Percentiles rank a stretch among this genome's conserved stretches.
phyloP scores from a whole-genome alignment of 805 yeast species.

The Tetrapisispora iriomotensis region DNA sequence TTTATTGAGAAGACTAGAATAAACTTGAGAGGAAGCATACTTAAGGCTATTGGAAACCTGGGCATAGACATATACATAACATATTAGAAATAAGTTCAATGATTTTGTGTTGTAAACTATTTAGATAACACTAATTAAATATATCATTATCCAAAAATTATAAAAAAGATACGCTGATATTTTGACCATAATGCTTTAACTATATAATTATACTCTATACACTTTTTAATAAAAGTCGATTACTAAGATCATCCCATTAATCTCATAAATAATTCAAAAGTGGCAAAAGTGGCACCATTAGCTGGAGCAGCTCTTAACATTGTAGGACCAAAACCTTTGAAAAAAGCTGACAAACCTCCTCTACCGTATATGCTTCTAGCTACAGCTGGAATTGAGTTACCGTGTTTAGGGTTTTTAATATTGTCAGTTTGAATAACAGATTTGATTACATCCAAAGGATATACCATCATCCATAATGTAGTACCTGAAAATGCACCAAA shows the following conservation, averaged over 20 bases:
- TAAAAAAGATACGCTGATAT: too few species aligned
- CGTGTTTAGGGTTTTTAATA: constrained; percentile 45
- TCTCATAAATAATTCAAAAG: constrained; percentile 87
- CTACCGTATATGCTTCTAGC: constrained; percentile 43
- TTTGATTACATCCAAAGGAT: constrained; percentile 88
- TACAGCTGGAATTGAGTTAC: constrained; percentile 45
- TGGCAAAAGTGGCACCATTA: constrained; percentile 92
- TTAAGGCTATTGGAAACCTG: too few species aligned
- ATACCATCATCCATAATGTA: constrained; percentile 70
- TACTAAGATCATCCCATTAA: constrained; percentile 32
- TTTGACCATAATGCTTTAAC: too few species aligned
- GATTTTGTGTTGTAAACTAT: too few species aligned
- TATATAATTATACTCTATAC: too few species aligned
- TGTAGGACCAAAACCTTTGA: constrained; percentile 87
- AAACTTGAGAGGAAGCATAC: too few species aligned
- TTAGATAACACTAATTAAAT: too few species aligned
- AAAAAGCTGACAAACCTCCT: constrained; percentile 66
- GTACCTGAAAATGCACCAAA: constrained; percentile 92
- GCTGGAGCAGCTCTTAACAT: constrained; percentile 96
- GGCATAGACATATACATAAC: too few species aligned
- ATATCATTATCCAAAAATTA: too few species aligned
- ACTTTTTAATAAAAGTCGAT: too few species aligned
- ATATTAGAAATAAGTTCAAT: too few species aligned
- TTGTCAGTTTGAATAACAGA: constrained; percentile 77
- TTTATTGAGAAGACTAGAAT: constrained; percentile 67